These are phyloP conservation scores for Mesembryanthemum crystallinum DNA, from an alignment of 148 eudicot species.

Conservation along the genomic window DNA sequence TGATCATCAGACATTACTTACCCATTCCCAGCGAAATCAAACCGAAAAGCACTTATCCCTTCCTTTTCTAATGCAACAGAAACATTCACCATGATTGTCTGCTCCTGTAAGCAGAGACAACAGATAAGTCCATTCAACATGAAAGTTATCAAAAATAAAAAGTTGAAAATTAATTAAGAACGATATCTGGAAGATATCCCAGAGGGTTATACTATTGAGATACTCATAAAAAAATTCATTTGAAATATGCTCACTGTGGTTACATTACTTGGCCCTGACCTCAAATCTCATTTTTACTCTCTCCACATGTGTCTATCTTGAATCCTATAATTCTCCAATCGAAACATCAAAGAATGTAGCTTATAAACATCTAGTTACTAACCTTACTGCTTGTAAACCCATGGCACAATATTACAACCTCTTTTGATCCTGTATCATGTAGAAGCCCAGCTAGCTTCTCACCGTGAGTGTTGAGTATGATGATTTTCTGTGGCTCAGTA, in stretches of 20 bases:
- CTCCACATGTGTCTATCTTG: not conserved
- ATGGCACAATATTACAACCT: slow-evolving; percentile 66
- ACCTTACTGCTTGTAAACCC: slow-evolving; percentile 69
- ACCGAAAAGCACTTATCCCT: slow-evolving; percentile 81
- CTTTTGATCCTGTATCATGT: slow-evolving; percentile 66
- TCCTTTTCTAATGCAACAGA: slow-evolving; percentile 60
- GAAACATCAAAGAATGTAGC: not conserved
- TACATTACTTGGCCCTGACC: not conserved
- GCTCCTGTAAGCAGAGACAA: slow-evolving; percentile 44
- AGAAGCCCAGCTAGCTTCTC: slow-evolving; percentile 69
- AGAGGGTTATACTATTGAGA: not conserved
- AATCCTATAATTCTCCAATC: slow-evolving; percentile 5
- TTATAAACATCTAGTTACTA: not conserved
- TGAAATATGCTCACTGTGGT: not conserved
- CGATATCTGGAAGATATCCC: not conserved
- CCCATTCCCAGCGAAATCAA: slow-evolving; percentile 94
- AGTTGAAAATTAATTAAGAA: not conserved
- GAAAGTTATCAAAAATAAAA: not conserved
- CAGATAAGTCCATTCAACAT: not conserved
- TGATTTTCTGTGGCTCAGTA: slow-evolving; percentile 44
- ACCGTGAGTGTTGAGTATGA: slow-evolving; percentile 42
- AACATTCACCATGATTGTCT: slow-evolving; percentile 39
- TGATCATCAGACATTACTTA: slow-evolving; percentile 21
- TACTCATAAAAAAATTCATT: not conserved
- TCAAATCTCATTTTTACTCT: not conserved